phyloP scores from a whole-genome alignment of 176 grass and related monocot species.

The Bonia amplexicaulis region DNA sequence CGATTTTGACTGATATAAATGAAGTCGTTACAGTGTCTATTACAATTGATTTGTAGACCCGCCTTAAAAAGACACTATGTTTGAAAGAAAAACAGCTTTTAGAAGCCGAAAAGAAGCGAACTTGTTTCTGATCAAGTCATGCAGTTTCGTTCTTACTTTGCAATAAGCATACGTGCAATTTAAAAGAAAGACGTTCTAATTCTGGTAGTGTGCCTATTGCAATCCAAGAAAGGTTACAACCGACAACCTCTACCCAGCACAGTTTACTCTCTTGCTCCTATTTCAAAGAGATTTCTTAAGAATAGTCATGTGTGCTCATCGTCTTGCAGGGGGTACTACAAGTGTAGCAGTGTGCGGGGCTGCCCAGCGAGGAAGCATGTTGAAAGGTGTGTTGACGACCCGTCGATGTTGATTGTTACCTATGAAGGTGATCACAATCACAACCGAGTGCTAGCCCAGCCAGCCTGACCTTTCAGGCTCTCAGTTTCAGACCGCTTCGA shows the following conservation, averaged over 20 bases:
- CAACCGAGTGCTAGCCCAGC: conserved; percentile 34
- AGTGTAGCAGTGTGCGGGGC: conserved; percentile 85
- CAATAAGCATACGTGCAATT: conserved; percentile 14
- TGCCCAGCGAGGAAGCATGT: conserved; percentile 91
- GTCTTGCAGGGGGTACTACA: conserved; percentile 82
- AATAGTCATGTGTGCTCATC: not conserved
- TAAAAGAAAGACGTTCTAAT: not conserved
- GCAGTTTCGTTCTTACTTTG: not conserved
- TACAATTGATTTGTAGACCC: too few species aligned
- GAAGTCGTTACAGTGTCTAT: too few species aligned
- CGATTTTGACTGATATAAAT: too few species aligned
- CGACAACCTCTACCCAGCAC: not conserved
- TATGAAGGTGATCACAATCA: conserved; percentile 94
- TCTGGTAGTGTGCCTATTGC: conserved; percentile 16
- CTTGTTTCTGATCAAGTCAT: conserved; percentile 1
- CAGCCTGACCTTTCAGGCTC: conserved; percentile 37
- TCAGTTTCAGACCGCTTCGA: not conserved
- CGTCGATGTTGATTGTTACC: conserved; percentile 87
- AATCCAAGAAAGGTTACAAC: conserved; percentile 23
- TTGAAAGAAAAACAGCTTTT: too few species aligned
- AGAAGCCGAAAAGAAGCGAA: too few species aligned
- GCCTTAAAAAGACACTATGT: too few species aligned
- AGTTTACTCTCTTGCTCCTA: not conserved
- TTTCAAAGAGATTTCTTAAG: not conserved
- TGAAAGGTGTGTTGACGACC: conserved; percentile 78